These are phyloP conservation scores for Sarocladium brachiariae DNA, from an alignment of 2,329 filamentous ascomycete genomes.

Conservation along the genomic window DNA sequence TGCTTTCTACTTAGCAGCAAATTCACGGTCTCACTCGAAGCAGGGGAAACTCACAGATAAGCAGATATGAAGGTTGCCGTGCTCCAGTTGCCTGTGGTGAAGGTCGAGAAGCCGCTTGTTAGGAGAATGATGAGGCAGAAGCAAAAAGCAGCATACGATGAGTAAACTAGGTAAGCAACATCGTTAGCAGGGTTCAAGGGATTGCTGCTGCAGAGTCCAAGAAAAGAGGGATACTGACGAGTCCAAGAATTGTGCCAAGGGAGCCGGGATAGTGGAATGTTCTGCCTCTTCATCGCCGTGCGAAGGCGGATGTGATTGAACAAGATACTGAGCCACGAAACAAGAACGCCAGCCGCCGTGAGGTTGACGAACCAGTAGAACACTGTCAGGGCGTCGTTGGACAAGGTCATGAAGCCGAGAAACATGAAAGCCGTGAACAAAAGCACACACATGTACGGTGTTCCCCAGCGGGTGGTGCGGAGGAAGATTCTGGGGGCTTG, in stretches of 20 bases:
- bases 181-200: slow-evolving; percentile 10
- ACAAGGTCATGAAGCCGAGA: slow-evolving; percentile 51
- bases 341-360: slow-evolving; percentile 54
- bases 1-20: slow-evolving; percentile 20
- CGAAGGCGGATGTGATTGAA: slow-evolving; percentile 52
- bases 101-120: slow-evolving; percentile 61
- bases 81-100: slow-evolving; percentile 53
- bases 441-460: slow-evolving; percentile 53
- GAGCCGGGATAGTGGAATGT: slow-evolving; percentile 39
- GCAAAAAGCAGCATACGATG: slow-evolving; percentile 52
- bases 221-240: slow-evolving; percentile 30
- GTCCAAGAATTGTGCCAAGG: slow-evolving; percentile 61
- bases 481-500: slow-evolving; percentile 53
- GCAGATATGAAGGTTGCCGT: slow-evolving; percentile 51
- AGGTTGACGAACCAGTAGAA: slow-evolving; percentile 60
- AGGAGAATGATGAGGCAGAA: slow-evolving; percentile 60
- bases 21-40: not conserved
- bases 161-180: slow-evolving; percentile 38
- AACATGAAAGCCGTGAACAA: slow-evolving; percentile 48
- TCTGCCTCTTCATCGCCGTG: slow-evolving; percentile 47
- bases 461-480: slow-evolving; percentile 53
- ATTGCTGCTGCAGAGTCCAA: not conserved
- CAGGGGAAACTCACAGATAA: slow-evolving; percentile 46
- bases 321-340: slow-evolving; percentile 57
- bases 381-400: slow-evolving; percentile 51